phyloP scores from a whole-genome alignment of 2,329 filamentous ascomycete genomes.

The Zalaria obscura region DNA sequence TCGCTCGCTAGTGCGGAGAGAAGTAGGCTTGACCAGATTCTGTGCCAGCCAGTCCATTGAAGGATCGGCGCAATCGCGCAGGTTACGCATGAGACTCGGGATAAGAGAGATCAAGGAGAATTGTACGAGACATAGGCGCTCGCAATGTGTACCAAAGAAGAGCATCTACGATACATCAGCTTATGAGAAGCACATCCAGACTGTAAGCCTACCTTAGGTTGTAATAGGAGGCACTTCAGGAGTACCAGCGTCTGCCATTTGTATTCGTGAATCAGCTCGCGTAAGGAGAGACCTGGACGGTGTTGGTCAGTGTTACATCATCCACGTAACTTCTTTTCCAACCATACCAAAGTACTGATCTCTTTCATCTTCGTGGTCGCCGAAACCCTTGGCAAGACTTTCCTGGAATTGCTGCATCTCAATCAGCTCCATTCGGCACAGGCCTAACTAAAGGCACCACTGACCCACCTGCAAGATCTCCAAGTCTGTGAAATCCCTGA shows the following conservation, averaged over 20 bases:
- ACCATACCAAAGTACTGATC: constrained; percentile 75
- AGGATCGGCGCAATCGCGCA: constrained; percentile 95
- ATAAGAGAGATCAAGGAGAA: constrained; percentile 93
- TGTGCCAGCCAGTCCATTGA: constrained; percentile 73
- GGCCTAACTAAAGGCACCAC: constrained; percentile 3
- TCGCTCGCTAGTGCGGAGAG: constrained; percentile 80
- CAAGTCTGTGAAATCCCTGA: constrained; percentile 70
- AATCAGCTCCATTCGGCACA: not conserved
- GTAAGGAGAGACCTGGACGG: constrained; percentile 49
- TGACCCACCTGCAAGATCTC: constrained; percentile 59
- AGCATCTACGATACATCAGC: constrained; percentile 54
- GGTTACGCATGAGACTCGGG: constrained; percentile 74
- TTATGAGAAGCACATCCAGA: not conserved
- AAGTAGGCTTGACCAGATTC: constrained; percentile 61
- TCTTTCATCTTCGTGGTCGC: constrained; percentile 54
- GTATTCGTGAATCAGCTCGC: constrained; percentile 88
- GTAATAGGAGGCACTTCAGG: constrained; percentile 83
- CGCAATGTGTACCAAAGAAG: constrained; percentile 94
- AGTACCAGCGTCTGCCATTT: constrained; percentile 88
- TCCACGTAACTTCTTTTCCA: not conserved
- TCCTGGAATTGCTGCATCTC: constrained; percentile 64
- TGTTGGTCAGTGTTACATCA: not conserved
- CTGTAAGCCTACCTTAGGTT: constrained; percentile 60
- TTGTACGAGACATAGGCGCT: constrained; percentile 94
- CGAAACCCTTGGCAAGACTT: constrained; percentile 49